Evolutionary conservation across 2,329 filamentous ascomycete species (phyloP).

Genomic region (Lasiodiplodia citricola): DNA sequence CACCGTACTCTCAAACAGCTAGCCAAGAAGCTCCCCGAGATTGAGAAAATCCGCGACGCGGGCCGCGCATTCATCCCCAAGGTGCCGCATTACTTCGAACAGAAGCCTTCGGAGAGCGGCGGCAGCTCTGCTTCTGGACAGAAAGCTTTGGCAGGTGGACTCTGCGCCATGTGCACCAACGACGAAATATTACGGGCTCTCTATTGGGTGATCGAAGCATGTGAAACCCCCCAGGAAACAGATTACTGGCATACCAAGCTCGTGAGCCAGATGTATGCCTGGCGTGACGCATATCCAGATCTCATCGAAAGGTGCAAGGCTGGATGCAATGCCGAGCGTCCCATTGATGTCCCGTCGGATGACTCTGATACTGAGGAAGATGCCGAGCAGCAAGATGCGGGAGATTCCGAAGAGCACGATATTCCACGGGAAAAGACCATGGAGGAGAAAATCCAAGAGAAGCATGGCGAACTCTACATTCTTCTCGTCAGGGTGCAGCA

Average conservation of each 20-base stretch:
- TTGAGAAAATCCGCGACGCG: neutral
- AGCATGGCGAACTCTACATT: neutral
- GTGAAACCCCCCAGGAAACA: neutral
- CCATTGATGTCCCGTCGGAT: neutral
- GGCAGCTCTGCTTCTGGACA: too few relatives aligned
- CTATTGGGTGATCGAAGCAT: neutral
- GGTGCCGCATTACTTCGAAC: neutral
- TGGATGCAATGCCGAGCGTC: neutral
- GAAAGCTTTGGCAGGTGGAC: neutral
- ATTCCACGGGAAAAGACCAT: neutral
- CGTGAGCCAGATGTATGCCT: neutral
- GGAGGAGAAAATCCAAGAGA: neutral
- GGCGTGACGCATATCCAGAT: neutral
- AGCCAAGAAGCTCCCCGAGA: neutral
- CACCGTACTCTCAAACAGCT: neutral
- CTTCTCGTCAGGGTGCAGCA: conserved; percentile 8
- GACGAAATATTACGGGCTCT: neutral
- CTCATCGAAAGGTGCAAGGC: neutral
- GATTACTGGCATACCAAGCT: neutral
- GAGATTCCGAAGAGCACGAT: neutral
- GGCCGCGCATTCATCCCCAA: neutral
- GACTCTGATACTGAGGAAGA: neutral
- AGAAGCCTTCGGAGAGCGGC: neutral
- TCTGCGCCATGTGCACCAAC: neutral
- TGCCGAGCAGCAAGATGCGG: neutral